Evolutionary conservation across 148 eudicot species (phyloP).

Genomic region (Diospyros kaki): DNA sequence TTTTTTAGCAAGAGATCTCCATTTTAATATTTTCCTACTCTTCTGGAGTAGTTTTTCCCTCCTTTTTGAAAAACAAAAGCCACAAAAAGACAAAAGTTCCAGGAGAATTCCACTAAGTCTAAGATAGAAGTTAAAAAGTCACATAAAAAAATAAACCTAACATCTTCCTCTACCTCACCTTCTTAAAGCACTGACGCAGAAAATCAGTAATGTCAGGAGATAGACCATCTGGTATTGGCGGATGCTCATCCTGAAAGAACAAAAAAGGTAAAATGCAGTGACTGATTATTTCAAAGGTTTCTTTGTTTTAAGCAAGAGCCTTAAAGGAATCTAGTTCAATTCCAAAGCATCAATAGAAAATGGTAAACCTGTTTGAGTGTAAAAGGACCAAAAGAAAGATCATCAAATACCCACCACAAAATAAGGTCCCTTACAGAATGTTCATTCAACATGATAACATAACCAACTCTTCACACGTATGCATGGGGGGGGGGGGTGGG

Average conservation of each 20-base stretch:
- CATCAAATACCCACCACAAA: not conserved
- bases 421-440: not conserved
- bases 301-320: not conserved
- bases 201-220: conserved; percentile 89
- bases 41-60: not conserved
- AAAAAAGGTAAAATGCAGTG: conserved; percentile 9
- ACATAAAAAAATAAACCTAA: not conserved
- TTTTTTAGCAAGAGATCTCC: not conserved
- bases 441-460: too few relatives aligned
- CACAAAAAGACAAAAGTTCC: not conserved
- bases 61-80: not conserved
- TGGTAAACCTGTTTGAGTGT: not conserved
- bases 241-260: conserved; percentile 77
- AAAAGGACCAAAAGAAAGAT: not conserved
- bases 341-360: not conserved
- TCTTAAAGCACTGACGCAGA: conserved; percentile 86
- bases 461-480: not conserved
- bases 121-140: not conserved
- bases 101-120: not conserved
- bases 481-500: not conserved
- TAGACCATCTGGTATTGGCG: conserved; percentile 95
- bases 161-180: conserved; percentile 44
- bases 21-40: not conserved
- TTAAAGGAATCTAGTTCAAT: not conserved
- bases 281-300: not conserved